Evolutionary conservation across 371 early-diverging fungal genomes (phyloP).

Genomic region (Apophysomyces variabilis): DNA sequence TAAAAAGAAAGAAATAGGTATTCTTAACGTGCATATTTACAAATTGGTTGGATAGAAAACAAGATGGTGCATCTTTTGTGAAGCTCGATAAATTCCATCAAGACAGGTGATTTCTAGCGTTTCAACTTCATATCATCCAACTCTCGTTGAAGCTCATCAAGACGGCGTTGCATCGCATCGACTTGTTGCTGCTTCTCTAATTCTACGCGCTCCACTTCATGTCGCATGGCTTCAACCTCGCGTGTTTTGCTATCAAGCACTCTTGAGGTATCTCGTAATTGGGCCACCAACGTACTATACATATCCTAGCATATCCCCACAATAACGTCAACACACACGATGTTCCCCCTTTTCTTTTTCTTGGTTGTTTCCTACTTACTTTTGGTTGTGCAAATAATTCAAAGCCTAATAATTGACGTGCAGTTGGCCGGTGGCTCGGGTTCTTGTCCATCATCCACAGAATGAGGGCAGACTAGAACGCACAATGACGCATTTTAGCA

Average conservation of each 20-base stretch:
- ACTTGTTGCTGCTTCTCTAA: conserved; percentile 29
- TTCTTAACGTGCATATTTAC: conserved; percentile 8
- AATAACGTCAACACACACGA: conserved; percentile 8
- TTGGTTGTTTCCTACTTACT: conserved; percentile 12
- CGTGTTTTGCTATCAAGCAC: conserved; percentile 31
- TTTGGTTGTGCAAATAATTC: conserved; percentile 56
- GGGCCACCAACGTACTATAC: conserved; percentile 21
- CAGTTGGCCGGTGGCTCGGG: conserved; percentile 74
- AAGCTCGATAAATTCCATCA: background rate
- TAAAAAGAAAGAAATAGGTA: background rate
- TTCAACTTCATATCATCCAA: conserved; percentile 14
- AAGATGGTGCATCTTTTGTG: background rate
- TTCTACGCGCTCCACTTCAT: conserved; percentile 29
- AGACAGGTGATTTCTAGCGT: background rate
- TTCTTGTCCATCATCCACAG: conserved; percentile 78
- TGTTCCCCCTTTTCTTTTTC: background rate
- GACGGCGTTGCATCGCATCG: conserved; percentile 23
- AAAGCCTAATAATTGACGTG: conserved; percentile 74
- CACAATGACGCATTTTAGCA: background rate
- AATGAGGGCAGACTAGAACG: conserved; percentile 67
- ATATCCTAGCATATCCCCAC: conserved; percentile 18
- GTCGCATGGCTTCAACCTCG: conserved; percentile 32
- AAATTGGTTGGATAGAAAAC: background rate
- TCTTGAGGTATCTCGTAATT: conserved; percentile 27
- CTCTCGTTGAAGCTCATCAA: conserved; percentile 23